Base-by-base conservation (phyloP, 768 basidiomycete genomes). In the Multifurca ochricompacta region DNA sequence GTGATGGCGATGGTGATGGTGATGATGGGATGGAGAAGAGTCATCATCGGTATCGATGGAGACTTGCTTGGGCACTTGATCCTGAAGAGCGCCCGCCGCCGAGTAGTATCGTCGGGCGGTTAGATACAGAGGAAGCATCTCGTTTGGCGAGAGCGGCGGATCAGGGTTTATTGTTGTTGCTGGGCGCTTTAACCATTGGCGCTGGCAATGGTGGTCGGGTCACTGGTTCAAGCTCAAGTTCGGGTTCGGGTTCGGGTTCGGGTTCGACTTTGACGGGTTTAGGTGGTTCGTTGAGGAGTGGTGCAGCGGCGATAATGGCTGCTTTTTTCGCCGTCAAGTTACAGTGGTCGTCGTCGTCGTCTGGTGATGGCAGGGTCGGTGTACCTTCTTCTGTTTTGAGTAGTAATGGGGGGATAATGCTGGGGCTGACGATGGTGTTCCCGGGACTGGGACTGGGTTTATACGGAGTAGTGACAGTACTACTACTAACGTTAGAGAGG, bases 31-130 rank as follows among this genome's bases (percentile, higher is more conserved):
- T n/a, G n/a, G n/a, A n/a, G n/a, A n/a, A n/a, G n/a, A n/a, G n/a
- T n/a, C n/a, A n/a, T n/a, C n/a, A n/a, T n/a, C n/a, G n/a, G n/a
- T n/a, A n/a, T n/a, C n/a, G 75, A 58, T 87, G 83, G 83, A 78
- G 75, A 21, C 92, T 88, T 84, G 81, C 83, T n/a, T 96, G 87
- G 91, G 90, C 84, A 8, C 67, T 91, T 53, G 85, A 89, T 58
- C 80, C 75, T 14, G 72, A 78, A 88, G 85, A n/a, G n/a, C n/a
- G n/a, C n/a, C n/a, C n/a, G n/a, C n/a, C n/a, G n/a, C n/a, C n/a
- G n/a, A n/a, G n/a, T 62, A 92, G 91, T 49, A 90, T 96, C 60
- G 88, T 88, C 19, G 82, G 87, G 14, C 73, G 92, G 54, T 70
- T 91, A 49, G 94, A 97, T 63, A 93, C 91, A 5, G 73, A 75